These are phyloP conservation scores for Colletotrichum incanum DNA, from an alignment of 2,329 filamentous ascomycete genomes.

Conservation along the genomic window DNA sequence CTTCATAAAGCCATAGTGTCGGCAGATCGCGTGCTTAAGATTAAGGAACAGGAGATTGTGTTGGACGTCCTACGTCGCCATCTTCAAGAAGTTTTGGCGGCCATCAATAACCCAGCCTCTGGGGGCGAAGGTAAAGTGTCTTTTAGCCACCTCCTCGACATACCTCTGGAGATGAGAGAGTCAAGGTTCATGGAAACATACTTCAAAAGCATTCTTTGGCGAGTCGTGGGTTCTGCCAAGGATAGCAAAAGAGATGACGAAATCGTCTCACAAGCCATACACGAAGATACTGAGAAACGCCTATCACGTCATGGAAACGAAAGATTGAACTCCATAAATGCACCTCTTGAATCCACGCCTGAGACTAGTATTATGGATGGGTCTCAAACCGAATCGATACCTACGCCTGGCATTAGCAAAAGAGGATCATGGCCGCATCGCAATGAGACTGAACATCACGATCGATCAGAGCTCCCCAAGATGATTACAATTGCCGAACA, in stretches of 20 bases:
- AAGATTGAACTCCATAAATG: not conserved
- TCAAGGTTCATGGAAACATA: constrained; percentile 32
- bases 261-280: constrained; percentile 19
- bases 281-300: constrained; percentile 11
- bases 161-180: constrained; percentile 26
- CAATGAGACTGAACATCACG: not conserved
- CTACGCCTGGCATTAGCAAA: constrained; percentile 10
- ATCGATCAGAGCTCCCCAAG: not conserved
- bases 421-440: constrained; percentile 7
- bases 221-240: not conserved
- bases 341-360: not conserved
- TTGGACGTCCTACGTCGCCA: constrained; percentile 65
- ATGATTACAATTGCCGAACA: not conserved
- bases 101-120: constrained; percentile 58
- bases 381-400: not conserved
- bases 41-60: constrained; percentile 54
- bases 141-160: not conserved
- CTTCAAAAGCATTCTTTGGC: constrained; percentile 19
- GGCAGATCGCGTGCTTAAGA: constrained; percentile 40
- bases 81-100: constrained; percentile 62
- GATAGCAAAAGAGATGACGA: constrained; percentile 13
- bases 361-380: not conserved
- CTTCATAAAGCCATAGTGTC: constrained; percentile 21
- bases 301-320: not conserved
- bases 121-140: not conserved